Evolutionary conservation across 495 filamentous ascomycete genomes (phyloP), one percentile per base, ranked within the genome.

Genomic region (Tuber brumale): DNA sequence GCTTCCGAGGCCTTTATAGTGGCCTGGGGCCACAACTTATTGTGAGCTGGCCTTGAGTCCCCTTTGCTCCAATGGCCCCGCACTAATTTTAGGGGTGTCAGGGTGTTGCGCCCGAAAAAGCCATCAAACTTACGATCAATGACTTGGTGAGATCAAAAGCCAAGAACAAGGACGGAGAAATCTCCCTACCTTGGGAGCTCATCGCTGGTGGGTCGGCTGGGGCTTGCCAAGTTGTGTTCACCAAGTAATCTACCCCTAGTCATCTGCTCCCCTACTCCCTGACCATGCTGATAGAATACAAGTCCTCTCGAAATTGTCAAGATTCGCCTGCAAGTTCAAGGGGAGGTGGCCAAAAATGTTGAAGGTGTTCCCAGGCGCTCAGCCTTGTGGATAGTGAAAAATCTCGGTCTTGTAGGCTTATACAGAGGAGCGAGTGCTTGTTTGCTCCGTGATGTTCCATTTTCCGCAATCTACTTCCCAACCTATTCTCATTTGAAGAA

Each of bases 271-370:
- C 44, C 70, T n/a, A 46, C 41, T 48, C 57, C 12, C 21, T 23
- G 21, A 72, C 69, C 42, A n/a, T 42, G 61, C 69, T 57, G 66
- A 48, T 7, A 41, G n/a, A 48, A 21, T 74, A 31, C 23, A 80
- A 99, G 97, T 84, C 95, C 95, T 51, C 89, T 99, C 18, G 95
- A 99, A 85, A 99, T 99, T 82, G 95, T 99, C 84, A 99, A 99
- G 87, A 99, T 99, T 80, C 92, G 95, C 80, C 89, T 99, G 69
- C 95, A 99, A 85, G 93, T 98, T 16, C 95, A 99, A 86, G 95
- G 95, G 77, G 95, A 99, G 84, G 90, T 97, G 43, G 90, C 93
- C 72, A 97, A 97, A 86, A 92, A 86, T 42, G 91, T 94, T 8
- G 93, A 96, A 80, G 93, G 91, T 70, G 89, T 89, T 21, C 92